These are phyloP conservation scores for Nelumbo lutea DNA, from an alignment of 164 flowering plant species.

Conservation along the genomic window DNA sequence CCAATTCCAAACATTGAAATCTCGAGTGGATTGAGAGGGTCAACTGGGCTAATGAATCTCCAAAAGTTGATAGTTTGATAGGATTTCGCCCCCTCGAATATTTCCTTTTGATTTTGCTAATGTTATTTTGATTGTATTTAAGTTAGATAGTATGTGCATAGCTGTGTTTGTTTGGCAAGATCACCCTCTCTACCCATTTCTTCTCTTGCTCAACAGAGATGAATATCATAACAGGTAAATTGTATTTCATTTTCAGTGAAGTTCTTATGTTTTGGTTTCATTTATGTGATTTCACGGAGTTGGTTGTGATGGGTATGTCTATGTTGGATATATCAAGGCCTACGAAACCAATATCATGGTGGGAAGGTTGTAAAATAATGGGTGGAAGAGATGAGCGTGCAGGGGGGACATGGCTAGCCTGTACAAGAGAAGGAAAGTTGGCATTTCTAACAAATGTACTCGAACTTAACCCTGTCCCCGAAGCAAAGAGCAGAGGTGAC, in stretches of 20 bases:
- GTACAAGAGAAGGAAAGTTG: constrained; percentile 44
- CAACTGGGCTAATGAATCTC: background rate
- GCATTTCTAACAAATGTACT: constrained; percentile 76
- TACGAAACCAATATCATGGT: constrained; percentile 60
- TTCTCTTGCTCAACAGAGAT: constrained; percentile 73
- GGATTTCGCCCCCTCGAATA: no score
- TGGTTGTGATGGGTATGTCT: background rate
- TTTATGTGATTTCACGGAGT: background rate
- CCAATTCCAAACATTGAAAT: background rate
- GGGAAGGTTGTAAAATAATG: constrained; percentile 57
- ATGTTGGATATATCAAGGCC: constrained; percentile 34
- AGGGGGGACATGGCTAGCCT: constrained; percentile 92
- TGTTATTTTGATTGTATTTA: background rate
- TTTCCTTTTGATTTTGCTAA: no score
- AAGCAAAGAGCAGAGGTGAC: constrained; percentile 62
- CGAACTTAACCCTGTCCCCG: constrained; percentile 31
- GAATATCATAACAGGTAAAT: constrained; percentile 56
- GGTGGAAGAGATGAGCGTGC: constrained; percentile 79
- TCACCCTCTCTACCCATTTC: constrained; percentile 59
- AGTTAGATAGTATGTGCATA: constrained; percentile 59
- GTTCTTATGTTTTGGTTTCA: background rate
- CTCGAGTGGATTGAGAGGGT: background rate
- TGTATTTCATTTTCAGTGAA: background rate
- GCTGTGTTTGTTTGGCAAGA: constrained; percentile 63
- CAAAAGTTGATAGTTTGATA: no score